phyloP scores from a whole-genome alignment of 148 eudicot species.

The Chenopodium quinoa region DNA sequence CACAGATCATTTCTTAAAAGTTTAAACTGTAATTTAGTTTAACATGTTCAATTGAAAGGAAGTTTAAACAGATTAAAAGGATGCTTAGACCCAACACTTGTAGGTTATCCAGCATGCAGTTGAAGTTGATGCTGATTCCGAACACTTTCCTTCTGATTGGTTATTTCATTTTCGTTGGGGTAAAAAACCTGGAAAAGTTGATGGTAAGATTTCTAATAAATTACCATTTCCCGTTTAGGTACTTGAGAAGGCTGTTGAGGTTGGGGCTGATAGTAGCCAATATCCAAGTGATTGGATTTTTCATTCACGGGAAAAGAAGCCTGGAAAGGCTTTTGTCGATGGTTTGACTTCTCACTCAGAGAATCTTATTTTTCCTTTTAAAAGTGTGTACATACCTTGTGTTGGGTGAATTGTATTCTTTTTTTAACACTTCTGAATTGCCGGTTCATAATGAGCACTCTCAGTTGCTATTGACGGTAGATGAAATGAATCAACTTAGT shows the following conservation, averaged over 20 bases:
- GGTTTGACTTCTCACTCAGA: conserved; percentile 68
- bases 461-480: not conserved
- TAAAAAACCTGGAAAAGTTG: conserved; percentile 75
- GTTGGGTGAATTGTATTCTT: not conserved
- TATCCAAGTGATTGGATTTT: conserved; percentile 88
- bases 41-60: conserved; percentile 19
- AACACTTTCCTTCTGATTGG: conserved; percentile 80
- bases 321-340: conserved; percentile 91
- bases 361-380: not conserved
- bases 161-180: conserved; percentile 97
- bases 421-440: not conserved
- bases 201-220: conserved; percentile 58
- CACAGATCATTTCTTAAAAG: not conserved
- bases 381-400: not conserved
- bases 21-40: not conserved
- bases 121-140: conserved; percentile 78
- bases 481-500: not conserved
- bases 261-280: conserved; percentile 90
- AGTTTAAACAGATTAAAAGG: conserved; percentile 32
- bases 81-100: conserved; percentile 43
- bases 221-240: conserved; percentile 56
- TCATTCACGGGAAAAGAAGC: conserved; percentile 91
- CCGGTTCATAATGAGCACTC: not conserved
- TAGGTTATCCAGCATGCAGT: conserved; percentile 79
- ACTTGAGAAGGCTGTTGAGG: conserved; percentile 78